Conservation (phyloP, 345 rosid species). For the Eucalyptus coolabah region DNA sequence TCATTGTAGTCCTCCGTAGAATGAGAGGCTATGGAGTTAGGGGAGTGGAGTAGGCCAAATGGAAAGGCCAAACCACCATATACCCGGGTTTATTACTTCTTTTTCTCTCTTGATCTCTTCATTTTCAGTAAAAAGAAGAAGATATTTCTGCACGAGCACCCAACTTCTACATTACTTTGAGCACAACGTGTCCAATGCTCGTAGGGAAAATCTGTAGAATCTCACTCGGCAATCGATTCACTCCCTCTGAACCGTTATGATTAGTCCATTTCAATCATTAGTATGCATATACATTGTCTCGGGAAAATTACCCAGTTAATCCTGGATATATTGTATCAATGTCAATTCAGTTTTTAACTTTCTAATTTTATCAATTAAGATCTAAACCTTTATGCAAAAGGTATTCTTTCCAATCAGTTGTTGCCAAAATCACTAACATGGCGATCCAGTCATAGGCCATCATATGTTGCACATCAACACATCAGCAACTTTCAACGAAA, state of each 20-base stretch:
- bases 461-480: too few species aligned
- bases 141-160: not conserved
- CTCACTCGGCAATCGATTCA: too few species aligned
- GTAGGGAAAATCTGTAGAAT: not conserved
- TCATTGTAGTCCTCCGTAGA: not conserved
- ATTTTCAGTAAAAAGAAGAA: not conserved
- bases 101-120: not conserved
- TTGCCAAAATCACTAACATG: too few species aligned
- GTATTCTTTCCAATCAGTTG: too few species aligned
- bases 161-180: not conserved
- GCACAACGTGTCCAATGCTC: not conserved
- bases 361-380: not conserved
- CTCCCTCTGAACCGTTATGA: not conserved
- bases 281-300: not conserved
- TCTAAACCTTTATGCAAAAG: not conserved
- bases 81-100: not conserved
- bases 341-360: not conserved
- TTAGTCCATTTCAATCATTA: not conserved
- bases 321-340: accelerated
- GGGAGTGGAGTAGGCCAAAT: not conserved
- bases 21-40: not conserved
- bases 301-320: not conserved
- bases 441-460: too few species aligned
- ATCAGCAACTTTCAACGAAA: too few species aligned
- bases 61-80: not conserved